phyloP scores from a whole-genome alignment of 140 eudicot genomes.

The Anethum foeniculum region DNA sequence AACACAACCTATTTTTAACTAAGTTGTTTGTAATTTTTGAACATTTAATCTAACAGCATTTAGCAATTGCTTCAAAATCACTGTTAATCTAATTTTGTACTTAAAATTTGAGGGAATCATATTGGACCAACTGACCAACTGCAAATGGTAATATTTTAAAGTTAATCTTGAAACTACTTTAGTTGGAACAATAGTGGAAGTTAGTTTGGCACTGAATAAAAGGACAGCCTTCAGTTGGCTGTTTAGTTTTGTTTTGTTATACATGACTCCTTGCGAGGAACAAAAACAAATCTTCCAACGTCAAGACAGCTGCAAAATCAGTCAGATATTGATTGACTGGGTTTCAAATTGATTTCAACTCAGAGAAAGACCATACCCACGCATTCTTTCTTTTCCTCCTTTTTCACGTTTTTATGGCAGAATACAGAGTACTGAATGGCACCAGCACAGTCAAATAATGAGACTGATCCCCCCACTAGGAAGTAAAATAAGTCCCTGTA shows the following conservation, averaged over 20 bases:
- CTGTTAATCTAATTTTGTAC: not conserved
- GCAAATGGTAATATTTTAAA: not conserved
- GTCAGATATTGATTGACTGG: constrained; percentile 4
- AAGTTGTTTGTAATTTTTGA: no score
- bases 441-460: not conserved
- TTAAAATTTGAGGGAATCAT: not conserved
- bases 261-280: not conserved
- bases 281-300: not conserved
- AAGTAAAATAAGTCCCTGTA: not conserved
- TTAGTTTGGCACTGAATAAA: not conserved
- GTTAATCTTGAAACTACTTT: not conserved
- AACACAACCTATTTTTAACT: no score
- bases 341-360: not conserved
- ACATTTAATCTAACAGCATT: no score
- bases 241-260: not conserved
- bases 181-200: not conserved
- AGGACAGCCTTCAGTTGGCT: not conserved
- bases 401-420: not conserved
- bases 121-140: no score
- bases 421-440: not conserved
- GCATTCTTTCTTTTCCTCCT: not conserved
- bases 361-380: not conserved
- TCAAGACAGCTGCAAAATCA: not conserved
- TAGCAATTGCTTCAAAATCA: not conserved
- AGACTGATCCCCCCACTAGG: not conserved